Evolutionary conservation across 73 alveolate genomes (phyloP).

Genomic region (Paramecium biaurelia): DNA sequence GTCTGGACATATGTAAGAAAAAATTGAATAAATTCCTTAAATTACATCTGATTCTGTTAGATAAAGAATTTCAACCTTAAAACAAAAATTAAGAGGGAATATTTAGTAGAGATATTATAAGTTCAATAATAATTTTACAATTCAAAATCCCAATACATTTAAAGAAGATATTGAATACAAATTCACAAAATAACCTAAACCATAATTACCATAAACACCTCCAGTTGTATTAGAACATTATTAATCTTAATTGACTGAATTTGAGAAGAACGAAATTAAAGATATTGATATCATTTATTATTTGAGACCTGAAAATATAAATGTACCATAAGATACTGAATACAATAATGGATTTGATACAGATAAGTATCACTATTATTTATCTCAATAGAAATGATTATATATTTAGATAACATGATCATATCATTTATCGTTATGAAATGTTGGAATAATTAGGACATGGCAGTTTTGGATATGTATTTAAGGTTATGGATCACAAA

Average conservation of each 20-base stretch:
- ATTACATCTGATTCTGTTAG: neutral
- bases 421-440: slow-evolving; percentile 86
- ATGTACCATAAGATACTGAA: neutral
- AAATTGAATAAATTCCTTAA: neutral
- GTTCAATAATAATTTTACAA: neutral
- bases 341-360: slow-evolving; percentile 87
- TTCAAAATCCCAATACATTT: neutral
- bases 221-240: neutral
- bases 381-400: slow-evolving; percentile 76
- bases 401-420: slow-evolving; percentile 78
- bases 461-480: slow-evolving; percentile 93
- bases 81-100: neutral
- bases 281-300: slow-evolving; percentile 45
- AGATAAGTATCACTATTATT: slow-evolving; percentile 45
- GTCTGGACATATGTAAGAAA: neutral
- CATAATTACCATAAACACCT: neutral
- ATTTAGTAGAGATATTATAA: neutral
- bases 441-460: slow-evolving; percentile 85
- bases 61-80: neutral
- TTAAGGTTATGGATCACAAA: slow-evolving; percentile 84
- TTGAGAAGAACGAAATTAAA: slow-evolving; percentile 58
- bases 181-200: neutral
- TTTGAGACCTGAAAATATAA: slow-evolving; percentile 17
- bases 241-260: slow-evolving; percentile 46
- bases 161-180: neutral